Evolutionary conservation across 106 monocot species (phyloP).

Genomic region (Chionographis japonica): DNA sequence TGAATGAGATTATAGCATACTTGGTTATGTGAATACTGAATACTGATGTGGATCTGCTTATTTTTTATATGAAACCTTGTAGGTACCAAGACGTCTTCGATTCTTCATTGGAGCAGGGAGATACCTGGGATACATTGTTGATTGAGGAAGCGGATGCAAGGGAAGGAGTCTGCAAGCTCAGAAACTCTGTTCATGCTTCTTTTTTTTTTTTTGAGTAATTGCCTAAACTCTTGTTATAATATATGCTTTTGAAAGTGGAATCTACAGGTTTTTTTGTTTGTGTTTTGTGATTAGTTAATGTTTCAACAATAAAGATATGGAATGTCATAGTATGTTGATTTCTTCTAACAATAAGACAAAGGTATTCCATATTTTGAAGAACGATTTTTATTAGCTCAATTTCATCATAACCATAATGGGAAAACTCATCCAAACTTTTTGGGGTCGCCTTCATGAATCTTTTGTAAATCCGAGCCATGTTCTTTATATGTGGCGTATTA

Average conservation of each 20-base stretch:
- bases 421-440: too few relatives aligned
- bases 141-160: conserved; percentile 8
- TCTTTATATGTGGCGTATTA: too few relatives aligned
- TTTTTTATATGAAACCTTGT: conserved; percentile 1
- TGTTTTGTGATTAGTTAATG: too few relatives aligned
- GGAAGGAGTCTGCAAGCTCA: conserved; percentile 17
- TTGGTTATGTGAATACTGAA: neutral
- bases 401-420: too few relatives aligned
- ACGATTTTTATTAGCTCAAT: too few relatives aligned
- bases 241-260: neutral
- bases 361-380: too few relatives aligned
- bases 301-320: too few relatives aligned
- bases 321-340: too few relatives aligned
- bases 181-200: conserved; percentile 33
- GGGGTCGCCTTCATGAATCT: too few relatives aligned
- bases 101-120: conserved; percentile 19
- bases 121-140: conserved; percentile 10
- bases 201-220: neutral
- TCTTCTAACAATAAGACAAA: too few relatives aligned
- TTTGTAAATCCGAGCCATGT: too few relatives aligned
- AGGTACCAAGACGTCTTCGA: conserved; percentile 65
- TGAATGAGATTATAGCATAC: neutral
- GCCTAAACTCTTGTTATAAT: neutral
- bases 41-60: neutral
- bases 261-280: neutral